phyloP scores from a whole-genome alignment of 345 rosid species.

The Cardamine resedifolia region DNA sequence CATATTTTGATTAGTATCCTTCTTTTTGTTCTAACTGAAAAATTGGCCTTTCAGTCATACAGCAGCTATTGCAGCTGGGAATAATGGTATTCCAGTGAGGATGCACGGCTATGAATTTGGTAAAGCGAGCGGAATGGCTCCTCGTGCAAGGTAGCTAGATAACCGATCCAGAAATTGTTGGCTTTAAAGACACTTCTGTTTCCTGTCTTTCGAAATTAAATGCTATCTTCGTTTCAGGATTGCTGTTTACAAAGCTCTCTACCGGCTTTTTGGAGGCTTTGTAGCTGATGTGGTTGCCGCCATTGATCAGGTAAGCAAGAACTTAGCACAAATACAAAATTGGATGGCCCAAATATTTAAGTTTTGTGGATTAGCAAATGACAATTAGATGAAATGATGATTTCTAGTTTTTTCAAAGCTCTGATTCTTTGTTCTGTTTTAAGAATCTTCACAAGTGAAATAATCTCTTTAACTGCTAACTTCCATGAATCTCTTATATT shows the following conservation, averaged over 20 bases:
- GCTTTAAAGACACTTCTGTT: not conserved
- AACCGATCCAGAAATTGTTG: not conserved
- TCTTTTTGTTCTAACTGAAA: constrained; percentile 17
- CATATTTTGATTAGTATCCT: constrained; percentile 20
- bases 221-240: constrained; percentile 47
- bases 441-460: constrained; percentile 2
- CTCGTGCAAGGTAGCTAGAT: constrained; percentile 82
- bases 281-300: constrained; percentile 99
- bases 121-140: constrained; percentile 99
- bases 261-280: constrained; percentile 95
- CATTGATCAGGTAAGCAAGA: constrained; percentile 76
- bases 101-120: constrained; percentile 95
- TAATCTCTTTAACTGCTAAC: not conserved
- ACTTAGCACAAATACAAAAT: not conserved
- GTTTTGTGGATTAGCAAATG: too few species aligned
- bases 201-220: constrained; percentile 3
- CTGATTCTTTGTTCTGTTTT: constrained; percentile 17
- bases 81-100: constrained; percentile 95
- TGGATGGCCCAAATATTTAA: not conserved
- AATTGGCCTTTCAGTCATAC: constrained; percentile 66
- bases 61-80: constrained; percentile 98
- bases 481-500: not conserved
- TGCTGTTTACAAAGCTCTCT: constrained; percentile 96
- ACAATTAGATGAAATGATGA: not conserved
- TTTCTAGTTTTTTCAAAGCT: not conserved